A percentile compares a stretch with the other conserved stretches of the same genome.
phyloP scores from a whole-genome alignment of 257 asterid genomes.

The Solanum ossicruentum region DNA sequence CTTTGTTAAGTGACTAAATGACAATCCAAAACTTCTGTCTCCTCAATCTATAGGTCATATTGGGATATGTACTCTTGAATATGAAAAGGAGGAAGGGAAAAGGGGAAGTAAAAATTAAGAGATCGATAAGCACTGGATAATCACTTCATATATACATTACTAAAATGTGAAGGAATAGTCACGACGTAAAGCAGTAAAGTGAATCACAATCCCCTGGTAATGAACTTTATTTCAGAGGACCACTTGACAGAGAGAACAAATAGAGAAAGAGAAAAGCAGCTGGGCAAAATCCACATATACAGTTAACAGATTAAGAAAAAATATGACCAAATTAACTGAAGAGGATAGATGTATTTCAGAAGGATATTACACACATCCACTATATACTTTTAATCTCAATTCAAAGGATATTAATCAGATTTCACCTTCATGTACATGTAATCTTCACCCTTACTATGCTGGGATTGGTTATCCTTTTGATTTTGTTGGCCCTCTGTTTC shows the following conservation, averaged over 20 bases:
- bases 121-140: not conserved
- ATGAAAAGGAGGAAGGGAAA: not conserved
- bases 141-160: not conserved
- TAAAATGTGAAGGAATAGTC: not conserved
- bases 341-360: not conserved
- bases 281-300: not conserved
- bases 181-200: not conserved
- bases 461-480: conserved; percentile 18
- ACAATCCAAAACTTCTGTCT: not conserved
- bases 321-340: not conserved
- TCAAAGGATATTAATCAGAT: not conserved
- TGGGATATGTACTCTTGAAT: not conserved
- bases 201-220: not conserved
- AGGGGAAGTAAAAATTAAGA: not conserved
- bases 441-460: conserved; percentile 19
- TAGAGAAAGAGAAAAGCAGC: not conserved
- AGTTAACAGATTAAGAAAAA: not conserved
- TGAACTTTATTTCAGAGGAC: not conserved
- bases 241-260: not conserved
- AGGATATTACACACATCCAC: not conserved
- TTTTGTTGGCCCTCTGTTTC: conserved; percentile 30
- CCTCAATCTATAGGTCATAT: not conserved
- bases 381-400: not conserved
- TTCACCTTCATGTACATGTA: conserved; percentile 77
- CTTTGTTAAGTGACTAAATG: not conserved